These are phyloP conservation scores for Trichoderma hamatum DNA, from an alignment of 2,329 filamentous ascomycete species.

Conservation along the genomic window DNA sequence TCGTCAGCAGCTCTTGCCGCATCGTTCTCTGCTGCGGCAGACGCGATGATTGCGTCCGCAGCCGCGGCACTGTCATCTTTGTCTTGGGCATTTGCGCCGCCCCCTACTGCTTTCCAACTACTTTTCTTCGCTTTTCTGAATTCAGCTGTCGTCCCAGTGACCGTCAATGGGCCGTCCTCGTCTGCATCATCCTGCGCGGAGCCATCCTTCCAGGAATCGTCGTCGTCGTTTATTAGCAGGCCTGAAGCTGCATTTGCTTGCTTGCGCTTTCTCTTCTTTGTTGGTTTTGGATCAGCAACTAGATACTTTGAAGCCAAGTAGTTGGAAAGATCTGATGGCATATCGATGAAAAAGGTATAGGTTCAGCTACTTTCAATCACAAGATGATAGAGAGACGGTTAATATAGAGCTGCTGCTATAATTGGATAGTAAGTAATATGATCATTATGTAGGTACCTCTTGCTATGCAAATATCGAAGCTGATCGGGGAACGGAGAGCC, in stretches of 20 bases:
- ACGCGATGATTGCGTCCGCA: constrained; percentile 76
- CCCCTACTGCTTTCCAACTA: constrained; percentile 73
- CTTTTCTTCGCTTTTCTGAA: constrained; percentile 79
- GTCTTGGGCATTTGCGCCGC: constrained; percentile 37
- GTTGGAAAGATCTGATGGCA: constrained; percentile 68
- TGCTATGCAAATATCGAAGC: constrained; percentile 32
- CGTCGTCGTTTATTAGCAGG: constrained; percentile 67
- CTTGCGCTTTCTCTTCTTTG: constrained; percentile 68
- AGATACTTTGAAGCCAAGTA: constrained; percentile 95
- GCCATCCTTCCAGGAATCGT: constrained; percentile 56
- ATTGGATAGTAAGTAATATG: not conserved
- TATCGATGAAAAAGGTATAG: constrained; percentile 33
- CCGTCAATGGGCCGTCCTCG: constrained; percentile 54
- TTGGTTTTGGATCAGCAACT: constrained; percentile 57
- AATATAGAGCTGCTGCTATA: not conserved
- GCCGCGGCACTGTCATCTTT: constrained; percentile 53
- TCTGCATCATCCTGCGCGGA: constrained; percentile 54
- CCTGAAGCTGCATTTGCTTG: constrained; percentile 50
- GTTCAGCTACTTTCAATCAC: not conserved
- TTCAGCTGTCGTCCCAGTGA: constrained; percentile 58
- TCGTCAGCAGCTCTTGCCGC: constrained; percentile 54
- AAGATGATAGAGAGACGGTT: not conserved
- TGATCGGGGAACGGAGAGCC: constrained; percentile 8
- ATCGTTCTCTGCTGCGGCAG: constrained; percentile 68
- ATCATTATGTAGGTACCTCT: not conserved